These are phyloP conservation scores for Aspergillus niger DNA, from an alignment of 2,329 filamentous ascomycete species.

Conservation along the genomic window DNA sequence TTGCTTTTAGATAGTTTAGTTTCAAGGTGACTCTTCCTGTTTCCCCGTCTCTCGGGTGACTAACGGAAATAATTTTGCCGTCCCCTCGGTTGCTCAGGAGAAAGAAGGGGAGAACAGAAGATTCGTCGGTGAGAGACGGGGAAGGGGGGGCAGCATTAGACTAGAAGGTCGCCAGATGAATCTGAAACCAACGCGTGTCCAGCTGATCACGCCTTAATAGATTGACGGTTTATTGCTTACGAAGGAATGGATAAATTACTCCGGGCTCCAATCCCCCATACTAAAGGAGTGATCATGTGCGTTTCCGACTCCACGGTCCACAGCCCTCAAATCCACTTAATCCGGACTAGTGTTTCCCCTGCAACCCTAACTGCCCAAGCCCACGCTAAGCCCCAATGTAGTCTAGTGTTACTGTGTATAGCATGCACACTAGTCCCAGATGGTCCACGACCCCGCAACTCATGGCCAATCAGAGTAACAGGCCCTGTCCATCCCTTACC, in stretches of 20 bases:
- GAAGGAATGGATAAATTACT: background rate
- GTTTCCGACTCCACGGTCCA: background rate
- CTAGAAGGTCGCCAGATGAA: background rate
- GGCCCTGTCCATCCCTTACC: slow-evolving; percentile 8
- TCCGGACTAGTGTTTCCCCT: slow-evolving; percentile 8
- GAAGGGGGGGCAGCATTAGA: background rate
- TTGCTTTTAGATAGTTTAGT: too few species aligned
- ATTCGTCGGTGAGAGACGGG: background rate
- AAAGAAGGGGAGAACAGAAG: background rate
- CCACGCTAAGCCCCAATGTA: background rate
- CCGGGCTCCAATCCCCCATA: background rate
- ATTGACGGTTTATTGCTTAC: background rate
- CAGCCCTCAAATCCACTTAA: background rate
- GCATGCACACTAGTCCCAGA: slow-evolving; percentile 3
- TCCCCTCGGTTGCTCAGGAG: background rate
- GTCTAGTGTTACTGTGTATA: slow-evolving; percentile 9
- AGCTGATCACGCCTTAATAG: slow-evolving; percentile 1
- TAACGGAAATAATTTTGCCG: background rate
- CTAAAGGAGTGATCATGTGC: background rate
- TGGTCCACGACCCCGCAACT: slow-evolving; percentile 21
- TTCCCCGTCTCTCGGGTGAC: background rate
- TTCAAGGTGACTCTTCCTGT: too few species aligned
- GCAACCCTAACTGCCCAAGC: slow-evolving; percentile 12
- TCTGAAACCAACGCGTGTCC: slow-evolving; percentile 5
- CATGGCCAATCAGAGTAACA: slow-evolving; percentile 12